phyloP scores from a whole-genome alignment of 208 protist genomes.

The Borovskyia barvae region DNA sequence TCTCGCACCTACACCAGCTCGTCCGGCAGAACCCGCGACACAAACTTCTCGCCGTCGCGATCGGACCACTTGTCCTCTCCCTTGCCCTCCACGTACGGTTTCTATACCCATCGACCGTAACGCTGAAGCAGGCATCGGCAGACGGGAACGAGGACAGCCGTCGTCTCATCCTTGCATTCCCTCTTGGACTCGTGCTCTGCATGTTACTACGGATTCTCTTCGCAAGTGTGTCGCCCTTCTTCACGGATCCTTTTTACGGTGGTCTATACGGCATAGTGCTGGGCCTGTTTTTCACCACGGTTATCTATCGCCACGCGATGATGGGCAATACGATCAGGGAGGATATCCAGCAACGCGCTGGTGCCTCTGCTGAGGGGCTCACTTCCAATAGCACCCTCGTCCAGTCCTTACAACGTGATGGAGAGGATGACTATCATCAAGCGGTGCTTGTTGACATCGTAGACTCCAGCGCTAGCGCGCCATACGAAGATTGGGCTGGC shows the following conservation, averaged over 20 bases:
- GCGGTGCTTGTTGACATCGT: no score
- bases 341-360: slow-evolving; percentile 7
- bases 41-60: slow-evolving; percentile 43
- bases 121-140: slow-evolving; percentile 9
- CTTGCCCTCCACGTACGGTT: slow-evolving; percentile 50
- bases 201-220: slow-evolving; percentile 77
- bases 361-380: neutral
- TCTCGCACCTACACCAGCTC: slow-evolving; percentile 67
- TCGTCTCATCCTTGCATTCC: slow-evolving; percentile 53
- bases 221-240: slow-evolving; percentile 52
- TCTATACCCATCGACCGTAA: slow-evolving; percentile 45
- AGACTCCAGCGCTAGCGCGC: neutral
- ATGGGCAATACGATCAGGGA: slow-evolving; percentile 39
- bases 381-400: neutral
- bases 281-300: slow-evolving; percentile 50
- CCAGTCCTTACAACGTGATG: no score
- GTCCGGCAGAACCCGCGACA: slow-evolving; percentile 26
- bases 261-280: slow-evolving; percentile 59
- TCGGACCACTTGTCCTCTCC: slow-evolving; percentile 52
- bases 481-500: neutral
- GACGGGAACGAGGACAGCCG: slow-evolving; percentile 53
- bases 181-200: slow-evolving; percentile 55
- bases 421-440: no score
- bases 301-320: slow-evolving; percentile 70
- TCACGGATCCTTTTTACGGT: slow-evolving; percentile 54